Base-by-base conservation (phyloP, 2,329 filamentous ascomycete species). In the Neopestalotiopsis clavispora region DNA sequence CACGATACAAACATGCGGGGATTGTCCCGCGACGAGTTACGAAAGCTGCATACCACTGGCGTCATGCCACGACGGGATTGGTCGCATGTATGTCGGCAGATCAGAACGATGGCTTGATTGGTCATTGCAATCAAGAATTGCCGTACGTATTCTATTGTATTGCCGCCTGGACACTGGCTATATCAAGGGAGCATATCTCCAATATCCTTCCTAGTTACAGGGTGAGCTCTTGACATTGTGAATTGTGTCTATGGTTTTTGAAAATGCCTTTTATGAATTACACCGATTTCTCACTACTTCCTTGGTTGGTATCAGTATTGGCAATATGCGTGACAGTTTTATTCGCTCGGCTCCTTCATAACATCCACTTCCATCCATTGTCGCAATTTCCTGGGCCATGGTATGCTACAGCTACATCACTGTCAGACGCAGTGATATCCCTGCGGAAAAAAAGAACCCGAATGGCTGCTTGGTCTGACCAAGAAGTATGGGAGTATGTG, bases 381-480 rank as follows among this genome's bases (percentile, higher is more conserved):
- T 67, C 72, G 34, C 68, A 70, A 40, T 75, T 70, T 30, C 69
- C 72, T 13, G 74, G 70, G 1, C 72, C 70, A 4, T 72, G 71
- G 70, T 76, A 75, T 67, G 68, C 68, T 10, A 72, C 73, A 9
- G 66, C 69, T 17, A 70, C 69, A 20, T 76, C 74, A 17, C 34
- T 76, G 12, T 59, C 71, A 4, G 32, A 66, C 14, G 72, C 72
- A 13, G 32, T 75, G 32, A 65, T 73, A 7, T 75, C 73, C 5
- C 28, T 73, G 23, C 45, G 64, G 20, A 58, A 67, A 6, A 6
- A 62, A 49, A 9, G 74, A 75, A 56, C 71, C 74, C 6, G 67
- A 75, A n/a, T 75, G 72, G 71, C 66, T 76, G 2, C 69, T 74
- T 32, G 63, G 57, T 13, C 58, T 76, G 58, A 71, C 70, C 9